Evolutionary conservation across 345 rosid species (phyloP).

Genomic region (Populus tremula): DNA sequence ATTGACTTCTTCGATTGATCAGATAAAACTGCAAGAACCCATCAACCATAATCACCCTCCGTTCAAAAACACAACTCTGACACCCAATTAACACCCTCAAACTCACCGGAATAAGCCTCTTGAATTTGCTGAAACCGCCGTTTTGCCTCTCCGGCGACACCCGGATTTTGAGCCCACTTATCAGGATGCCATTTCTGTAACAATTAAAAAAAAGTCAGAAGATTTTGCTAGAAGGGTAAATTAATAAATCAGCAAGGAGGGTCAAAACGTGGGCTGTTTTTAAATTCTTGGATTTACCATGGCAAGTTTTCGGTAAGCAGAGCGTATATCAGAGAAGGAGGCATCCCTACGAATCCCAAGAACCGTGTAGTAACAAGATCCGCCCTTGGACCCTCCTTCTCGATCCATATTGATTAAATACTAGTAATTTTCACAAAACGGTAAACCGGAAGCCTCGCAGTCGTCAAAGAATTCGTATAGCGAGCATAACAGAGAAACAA

Average conservation of each 20-base stretch:
- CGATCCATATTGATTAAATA: constrained; percentile 43
- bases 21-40: constrained; percentile 47
- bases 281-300: constrained; percentile 44
- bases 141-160: constrained; percentile 67
- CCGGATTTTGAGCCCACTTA: constrained; percentile 52
- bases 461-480: not conserved
- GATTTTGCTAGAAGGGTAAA: not conserved
- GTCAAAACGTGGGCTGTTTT: not conserved
- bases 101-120: constrained; percentile 83
- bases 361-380: constrained; percentile 66
- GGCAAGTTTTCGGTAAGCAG: constrained; percentile 87
- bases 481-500: not conserved
- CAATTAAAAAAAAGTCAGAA: not conserved
- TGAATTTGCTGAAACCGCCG: constrained; percentile 87
- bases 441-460: not conserved
- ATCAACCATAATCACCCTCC: constrained; percentile 7
- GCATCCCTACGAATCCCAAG: constrained; percentile 81
- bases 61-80: not conserved
- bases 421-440: not conserved
- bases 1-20: constrained; percentile 63
- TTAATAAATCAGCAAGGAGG: not conserved
- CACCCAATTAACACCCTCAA: not conserved
- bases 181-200: constrained; percentile 96
- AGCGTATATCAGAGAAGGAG: constrained; percentile 73
- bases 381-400: constrained; percentile 61